Evolutionary conservation across 495 filamentous ascomycete genomes (phyloP), one percentile per base, ranked within the genome.

Genomic region (Amorphotheca resinae): DNA sequence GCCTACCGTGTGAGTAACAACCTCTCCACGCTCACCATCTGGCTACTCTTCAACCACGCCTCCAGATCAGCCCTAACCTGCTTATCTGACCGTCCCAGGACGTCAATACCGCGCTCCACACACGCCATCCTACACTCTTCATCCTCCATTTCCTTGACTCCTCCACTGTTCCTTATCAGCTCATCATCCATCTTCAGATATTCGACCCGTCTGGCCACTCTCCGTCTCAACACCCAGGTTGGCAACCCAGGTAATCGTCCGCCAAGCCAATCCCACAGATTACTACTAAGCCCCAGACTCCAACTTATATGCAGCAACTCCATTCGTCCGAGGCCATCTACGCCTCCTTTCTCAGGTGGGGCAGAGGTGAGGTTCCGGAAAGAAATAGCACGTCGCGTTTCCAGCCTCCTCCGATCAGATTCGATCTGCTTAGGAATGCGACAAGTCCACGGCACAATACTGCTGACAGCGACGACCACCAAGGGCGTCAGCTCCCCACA

Each of bases 401-500:
- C 70, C 4, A 60, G 56, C 38, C 64, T 59, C 28, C 54, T 46
- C 21, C 75, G 61, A 28, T 82, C 68, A n/a, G 68, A 66, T 11
- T 64, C 62, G 0, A 82, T 53, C 60, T 95, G 89, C 30, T 53
- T 56, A 0, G 91, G 91, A 8, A 95, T 77, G 1, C 86, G 73
- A 55, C 88, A 93, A 0, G 84, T 82, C 42, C 67, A 72, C 0
- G 89, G 89, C 11, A 91, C 80, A 25, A 85, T 59, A 6, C 66
- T 63, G 4, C 74, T 74, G 14, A 88, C 60, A n/a, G 82, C 64
- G 4, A 80, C 59, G 0, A 80, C 69, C 5, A 91, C 57, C 1
- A 95, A 48, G 0, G 88, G 86, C 5, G 86, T 84, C 57, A 91
- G 77, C 56, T 95, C 89, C 2, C 85, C 91, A 56, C 79, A 85